A percentile compares a stretch with the other conserved stretches of the same genome.
phyloP scores from a whole-genome alignment of 768 basidiomycete genomes.

The Xanthoconium purpureum region DNA sequence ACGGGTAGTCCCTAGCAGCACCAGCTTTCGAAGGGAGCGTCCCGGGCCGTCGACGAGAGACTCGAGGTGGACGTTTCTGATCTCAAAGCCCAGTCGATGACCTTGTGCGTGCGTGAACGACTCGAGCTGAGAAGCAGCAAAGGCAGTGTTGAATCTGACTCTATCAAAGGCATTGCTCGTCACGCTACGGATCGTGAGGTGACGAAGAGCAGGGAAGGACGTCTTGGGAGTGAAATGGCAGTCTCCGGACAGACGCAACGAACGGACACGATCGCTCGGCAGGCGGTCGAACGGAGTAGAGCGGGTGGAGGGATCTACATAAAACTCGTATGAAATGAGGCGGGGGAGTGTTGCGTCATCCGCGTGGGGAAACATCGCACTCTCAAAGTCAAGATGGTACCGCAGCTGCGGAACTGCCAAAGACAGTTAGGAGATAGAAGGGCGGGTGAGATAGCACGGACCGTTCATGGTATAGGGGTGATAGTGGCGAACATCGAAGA shows the following conservation, averaged over 20 bases:
- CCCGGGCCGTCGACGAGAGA: slow-evolving; percentile 25
- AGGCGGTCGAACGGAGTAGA: slow-evolving; percentile 30
- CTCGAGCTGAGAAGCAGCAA: slow-evolving; percentile 31
- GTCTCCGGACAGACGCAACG: slow-evolving; percentile 37
- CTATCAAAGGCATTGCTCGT: slow-evolving; percentile 37
- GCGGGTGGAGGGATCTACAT: slow-evolving; percentile 30
- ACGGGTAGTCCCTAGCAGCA: slow-evolving; percentile 35
- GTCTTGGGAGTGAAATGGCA: slow-evolving; percentile 19
- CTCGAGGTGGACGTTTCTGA: slow-evolving; percentile 34
- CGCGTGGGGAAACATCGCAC: slow-evolving; percentile 34
- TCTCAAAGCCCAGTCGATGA: slow-evolving; percentile 35
- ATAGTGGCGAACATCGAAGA: slow-evolving; percentile 31
- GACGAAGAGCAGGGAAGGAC: slow-evolving; percentile 19
- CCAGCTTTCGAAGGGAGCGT: slow-evolving; percentile 30
- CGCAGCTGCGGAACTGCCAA: slow-evolving; percentile 18
- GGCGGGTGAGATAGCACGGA: background rate
- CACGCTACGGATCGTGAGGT: slow-evolving; percentile 32
- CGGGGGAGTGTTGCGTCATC: background rate
- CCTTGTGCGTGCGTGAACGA: slow-evolving; percentile 36
- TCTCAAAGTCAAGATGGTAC: slow-evolving; percentile 33
- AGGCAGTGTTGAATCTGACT: slow-evolving; percentile 24
- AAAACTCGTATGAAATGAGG: slow-evolving; percentile 34
- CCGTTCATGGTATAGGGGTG: slow-evolving; percentile 19
- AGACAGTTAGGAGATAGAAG: slow-evolving; percentile 2
- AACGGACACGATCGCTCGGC: slow-evolving; percentile 20